Percentiles rank a stretch among this genome's conserved stretches.
Evolutionary conservation across 139 green algal species (phyloP).

Genomic region (Chlamydomonas asymmetrica): DNA sequence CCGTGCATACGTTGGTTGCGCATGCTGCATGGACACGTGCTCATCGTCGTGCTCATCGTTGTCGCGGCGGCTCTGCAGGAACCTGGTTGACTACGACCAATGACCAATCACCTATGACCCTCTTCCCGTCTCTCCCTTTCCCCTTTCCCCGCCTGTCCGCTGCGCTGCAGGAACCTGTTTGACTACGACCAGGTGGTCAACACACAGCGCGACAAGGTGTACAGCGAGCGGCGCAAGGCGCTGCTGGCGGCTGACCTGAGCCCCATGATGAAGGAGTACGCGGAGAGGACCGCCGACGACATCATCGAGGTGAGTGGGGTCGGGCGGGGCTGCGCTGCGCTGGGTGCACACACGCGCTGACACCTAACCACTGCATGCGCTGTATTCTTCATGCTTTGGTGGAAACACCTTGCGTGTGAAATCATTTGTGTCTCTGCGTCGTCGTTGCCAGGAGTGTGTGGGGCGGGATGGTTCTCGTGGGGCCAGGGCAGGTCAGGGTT

Average conservation of each 20-base stretch:
- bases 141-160: too few relatives aligned
- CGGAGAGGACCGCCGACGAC: conserved; percentile 93
- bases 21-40: too few relatives aligned
- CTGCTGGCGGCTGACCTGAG: conserved; percentile 74
- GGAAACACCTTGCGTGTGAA: too few relatives aligned
- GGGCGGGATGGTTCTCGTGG: too few relatives aligned
- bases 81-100: conserved; percentile 97
- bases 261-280: conserved; percentile 89
- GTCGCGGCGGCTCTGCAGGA: conserved; percentile 36
- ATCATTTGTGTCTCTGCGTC: too few relatives aligned
- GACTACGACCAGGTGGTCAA: conserved; percentile 99
- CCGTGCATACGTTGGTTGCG: too few relatives aligned
- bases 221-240: conserved; percentile 81
- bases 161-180: conserved; percentile 73
- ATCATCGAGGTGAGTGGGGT: conserved; percentile 83
- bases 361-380: too few relatives aligned
- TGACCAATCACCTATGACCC: too few relatives aligned
- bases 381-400: too few relatives aligned
- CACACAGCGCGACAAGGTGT: conserved; percentile 94
- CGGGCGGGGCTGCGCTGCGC: not conserved
- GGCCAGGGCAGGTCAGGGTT: too few relatives aligned
- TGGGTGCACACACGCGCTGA: not conserved
- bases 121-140: not conserved
- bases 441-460: too few relatives aligned
- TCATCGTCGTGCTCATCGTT: too few relatives aligned